Conservation (phyloP, 176 grass and related monocot genomes). For the Rhynchospora tenuis region DNA sequence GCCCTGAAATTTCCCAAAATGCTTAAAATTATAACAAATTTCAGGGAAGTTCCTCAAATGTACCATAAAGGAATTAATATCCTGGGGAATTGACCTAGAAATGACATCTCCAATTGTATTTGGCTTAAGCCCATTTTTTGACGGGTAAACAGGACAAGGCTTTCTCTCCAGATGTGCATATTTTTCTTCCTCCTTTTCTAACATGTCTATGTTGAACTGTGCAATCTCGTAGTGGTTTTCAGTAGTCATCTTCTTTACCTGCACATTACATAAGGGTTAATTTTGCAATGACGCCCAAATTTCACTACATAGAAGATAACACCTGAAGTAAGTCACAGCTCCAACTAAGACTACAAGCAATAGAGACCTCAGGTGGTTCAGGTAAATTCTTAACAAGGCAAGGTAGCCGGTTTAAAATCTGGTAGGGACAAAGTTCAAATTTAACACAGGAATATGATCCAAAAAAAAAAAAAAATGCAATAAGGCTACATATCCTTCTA, state of each 20-base stretch:
- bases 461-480: not conserved
- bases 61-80: not conserved
- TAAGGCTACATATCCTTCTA: not conserved
- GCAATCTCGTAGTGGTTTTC: conserved; percentile 71
- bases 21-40: not conserved
- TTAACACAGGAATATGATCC: not conserved
- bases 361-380: not conserved
- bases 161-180: conserved; percentile 50
- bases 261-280: not conserved
- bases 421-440: not conserved
- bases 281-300: not conserved
- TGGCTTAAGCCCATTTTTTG: conserved; percentile 71
- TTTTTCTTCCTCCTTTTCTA: conserved; percentile 52
- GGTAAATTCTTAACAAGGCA: not conserved
- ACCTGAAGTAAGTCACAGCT: not conserved
- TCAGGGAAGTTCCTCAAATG: not conserved
- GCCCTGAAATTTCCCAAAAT: conserved; percentile 35
- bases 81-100: conserved; percentile 47
- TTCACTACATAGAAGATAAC: not conserved
- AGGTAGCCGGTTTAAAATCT: not conserved
- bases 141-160: conserved; percentile 84
- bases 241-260: conserved; percentile 54
- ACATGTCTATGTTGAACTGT: conserved; percentile 60
- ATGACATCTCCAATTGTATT: conserved; percentile 45
- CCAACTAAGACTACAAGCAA: not conserved